phyloP scores from a whole-genome alignment of 495 filamentous ascomycete species.

The Penicillium salamii region DNA sequence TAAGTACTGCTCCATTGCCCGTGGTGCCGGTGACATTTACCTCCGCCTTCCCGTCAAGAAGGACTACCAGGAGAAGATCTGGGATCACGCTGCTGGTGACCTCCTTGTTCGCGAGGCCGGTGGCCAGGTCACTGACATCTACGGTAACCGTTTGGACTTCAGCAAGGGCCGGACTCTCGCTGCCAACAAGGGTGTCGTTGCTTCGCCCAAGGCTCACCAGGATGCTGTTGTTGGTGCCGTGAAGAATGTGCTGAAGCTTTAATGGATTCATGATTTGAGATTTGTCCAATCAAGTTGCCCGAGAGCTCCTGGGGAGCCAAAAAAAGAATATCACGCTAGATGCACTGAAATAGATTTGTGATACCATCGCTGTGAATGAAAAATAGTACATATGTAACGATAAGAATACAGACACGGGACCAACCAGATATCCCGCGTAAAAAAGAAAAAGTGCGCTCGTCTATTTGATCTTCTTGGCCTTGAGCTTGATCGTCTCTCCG shows the following conservation, averaged over 20 bases:
- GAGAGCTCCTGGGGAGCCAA: slow-evolving; percentile 13
- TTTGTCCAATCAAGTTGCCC: slow-evolving; percentile 3
- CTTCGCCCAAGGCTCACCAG: slow-evolving; percentile 74
- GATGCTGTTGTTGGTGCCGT: slow-evolving; percentile 76
- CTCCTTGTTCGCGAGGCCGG: slow-evolving; percentile 93
- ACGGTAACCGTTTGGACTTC: slow-evolving; percentile 80
- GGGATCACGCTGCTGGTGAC: slow-evolving; percentile 98
- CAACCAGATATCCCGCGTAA: slow-evolving; percentile 25
- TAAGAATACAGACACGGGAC: slow-evolving; percentile 39
- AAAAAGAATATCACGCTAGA: slow-evolving; percentile 33
- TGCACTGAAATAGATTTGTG: slow-evolving; percentile 31
- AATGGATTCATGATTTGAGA: slow-evolving; percentile 21
- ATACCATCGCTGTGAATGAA: slow-evolving; percentile 19
- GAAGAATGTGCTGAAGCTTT: slow-evolving; percentile 67
- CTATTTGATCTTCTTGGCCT: slow-evolving; percentile 98
- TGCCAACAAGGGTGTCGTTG: slow-evolving; percentile 90
- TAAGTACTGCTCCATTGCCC: slow-evolving; percentile 94
- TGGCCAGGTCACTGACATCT: slow-evolving; percentile 83
- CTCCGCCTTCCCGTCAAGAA: slow-evolving; percentile 78
- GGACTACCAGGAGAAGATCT: slow-evolving; percentile 97
- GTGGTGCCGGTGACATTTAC: slow-evolving; percentile 93
- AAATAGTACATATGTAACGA: slow-evolving; percentile 36
- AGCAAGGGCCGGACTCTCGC: slow-evolving; percentile 79
- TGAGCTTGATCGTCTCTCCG: slow-evolving; percentile 94
- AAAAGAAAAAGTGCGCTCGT: slow-evolving; percentile 18